These are phyloP conservation scores for Gloeostereum incarnatum DNA, from an alignment of 768 basidiomycete species.

Conservation along the genomic window DNA sequence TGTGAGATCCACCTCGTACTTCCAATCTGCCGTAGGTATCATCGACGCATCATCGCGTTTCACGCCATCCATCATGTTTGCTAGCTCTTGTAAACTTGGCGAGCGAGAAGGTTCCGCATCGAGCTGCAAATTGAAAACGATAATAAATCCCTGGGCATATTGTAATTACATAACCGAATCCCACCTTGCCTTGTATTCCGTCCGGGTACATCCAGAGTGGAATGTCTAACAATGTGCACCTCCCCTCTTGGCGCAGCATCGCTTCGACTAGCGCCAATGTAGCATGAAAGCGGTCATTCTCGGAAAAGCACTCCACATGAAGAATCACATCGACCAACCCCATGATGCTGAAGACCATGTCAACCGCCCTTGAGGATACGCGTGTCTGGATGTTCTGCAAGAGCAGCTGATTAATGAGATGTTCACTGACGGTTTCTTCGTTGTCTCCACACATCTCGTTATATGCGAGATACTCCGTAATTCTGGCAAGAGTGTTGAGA, in stretches of 20 bases:
- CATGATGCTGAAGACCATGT: neutral
- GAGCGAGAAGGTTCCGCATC: neutral
- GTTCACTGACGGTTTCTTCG: neutral
- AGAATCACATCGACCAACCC: neutral
- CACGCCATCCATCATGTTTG: neutral
- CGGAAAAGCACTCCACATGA: neutral
- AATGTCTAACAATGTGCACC: no score
- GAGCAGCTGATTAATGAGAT: neutral
- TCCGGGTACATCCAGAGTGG: neutral
- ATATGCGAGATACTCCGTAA: neutral
- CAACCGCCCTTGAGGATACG: neutral
- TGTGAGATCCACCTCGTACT: neutral
- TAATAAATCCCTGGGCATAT: neutral
- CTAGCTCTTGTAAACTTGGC: neutral
- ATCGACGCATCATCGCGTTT: neutral
- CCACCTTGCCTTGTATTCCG: neutral
- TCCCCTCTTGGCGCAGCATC: neutral
- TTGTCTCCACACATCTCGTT: neutral
- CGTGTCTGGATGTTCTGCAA: neutral
- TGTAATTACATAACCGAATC: neutral
- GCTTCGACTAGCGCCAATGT: neutral
- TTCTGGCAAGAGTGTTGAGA: neutral
- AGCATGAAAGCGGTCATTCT: neutral
- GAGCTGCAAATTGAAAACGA: neutral
- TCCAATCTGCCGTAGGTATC: neutral